Conservation (phyloP, 2,329 filamentous ascomycete species). For the Trichoderma atrobrunneum region DNA sequence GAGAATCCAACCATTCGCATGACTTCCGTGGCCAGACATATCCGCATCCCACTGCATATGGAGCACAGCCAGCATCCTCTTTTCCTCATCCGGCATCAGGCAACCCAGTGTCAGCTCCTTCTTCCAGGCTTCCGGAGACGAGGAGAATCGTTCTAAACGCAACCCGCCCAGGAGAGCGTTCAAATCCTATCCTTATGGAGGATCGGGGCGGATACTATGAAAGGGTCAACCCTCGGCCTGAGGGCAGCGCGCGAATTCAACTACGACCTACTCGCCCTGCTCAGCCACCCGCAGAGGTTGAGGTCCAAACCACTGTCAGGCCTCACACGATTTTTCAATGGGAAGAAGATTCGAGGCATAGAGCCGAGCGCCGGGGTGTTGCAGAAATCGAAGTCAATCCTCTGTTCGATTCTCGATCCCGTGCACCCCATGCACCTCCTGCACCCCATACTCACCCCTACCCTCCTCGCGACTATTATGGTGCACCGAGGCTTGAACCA, state of each 20-base stretch:
- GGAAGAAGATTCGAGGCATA: slow-evolving; percentile 24
- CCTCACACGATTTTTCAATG: slow-evolving; percentile 23
- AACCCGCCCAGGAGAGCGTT: slow-evolving; percentile 31
- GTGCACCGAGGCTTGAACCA: not conserved
- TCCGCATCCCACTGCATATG: not conserved
- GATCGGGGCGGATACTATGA: slow-evolving; percentile 40
- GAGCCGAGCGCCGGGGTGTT: slow-evolving; percentile 23
- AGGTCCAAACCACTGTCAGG: slow-evolving; percentile 4
- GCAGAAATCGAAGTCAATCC: slow-evolving; percentile 25
- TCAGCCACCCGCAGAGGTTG: not conserved
- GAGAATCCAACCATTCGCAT: slow-evolving; percentile 1
- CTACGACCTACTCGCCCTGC: slow-evolving; percentile 17
- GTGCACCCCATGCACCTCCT: not conserved
- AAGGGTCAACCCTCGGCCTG: slow-evolving; percentile 27
- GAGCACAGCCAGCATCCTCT: not conserved
- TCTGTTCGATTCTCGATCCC: slow-evolving; percentile 16
- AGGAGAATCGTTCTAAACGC: slow-evolving; percentile 33
- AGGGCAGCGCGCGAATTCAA: not conserved
- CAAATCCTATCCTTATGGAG: slow-evolving; percentile 40
- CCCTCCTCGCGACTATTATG: not conserved
- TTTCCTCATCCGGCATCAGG: slow-evolving; percentile 16
- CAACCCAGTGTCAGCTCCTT: slow-evolving; percentile 22
- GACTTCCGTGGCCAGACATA: not conserved
- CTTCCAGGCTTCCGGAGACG: slow-evolving; percentile 23
- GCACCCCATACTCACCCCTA: not conserved